A percentile compares a stretch with the other conserved stretches of the same genome.
Conservation (phyloP, 2,329 filamentous ascomycete genomes). For the Cladophialophora bantiana region DNA sequence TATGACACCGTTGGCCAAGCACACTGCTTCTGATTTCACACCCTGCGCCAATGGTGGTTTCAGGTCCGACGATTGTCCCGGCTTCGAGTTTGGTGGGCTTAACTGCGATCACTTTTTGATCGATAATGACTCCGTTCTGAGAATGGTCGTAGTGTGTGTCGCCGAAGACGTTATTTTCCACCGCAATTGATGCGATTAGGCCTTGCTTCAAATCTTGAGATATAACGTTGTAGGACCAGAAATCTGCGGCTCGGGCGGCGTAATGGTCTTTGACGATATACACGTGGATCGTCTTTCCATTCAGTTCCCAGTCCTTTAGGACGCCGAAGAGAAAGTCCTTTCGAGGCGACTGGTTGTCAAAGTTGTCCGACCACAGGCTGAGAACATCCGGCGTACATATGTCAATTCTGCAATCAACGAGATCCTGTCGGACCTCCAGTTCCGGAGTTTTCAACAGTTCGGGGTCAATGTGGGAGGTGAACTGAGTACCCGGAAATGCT, state of each 20-base stretch:
- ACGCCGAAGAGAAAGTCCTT: slow-evolving; percentile 91
- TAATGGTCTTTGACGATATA: slow-evolving; percentile 85
- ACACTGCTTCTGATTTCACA: slow-evolving; percentile 76
- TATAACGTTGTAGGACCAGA: slow-evolving; percentile 89
- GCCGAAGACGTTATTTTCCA: slow-evolving; percentile 72
- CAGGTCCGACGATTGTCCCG: slow-evolving; percentile 76
- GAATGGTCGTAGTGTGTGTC: slow-evolving; percentile 77
- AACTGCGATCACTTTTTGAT: slow-evolving; percentile 67
- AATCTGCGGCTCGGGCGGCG: slow-evolving; percentile 81
- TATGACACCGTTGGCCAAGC: slow-evolving; percentile 82
- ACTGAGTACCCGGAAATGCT: slow-evolving; percentile 57
- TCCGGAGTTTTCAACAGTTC: slow-evolving; percentile 78
- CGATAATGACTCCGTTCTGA: slow-evolving; percentile 63
- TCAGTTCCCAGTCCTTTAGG: slow-evolving; percentile 94
- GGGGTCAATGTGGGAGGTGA: slow-evolving; percentile 71
- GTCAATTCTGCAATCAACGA: slow-evolving; percentile 94
- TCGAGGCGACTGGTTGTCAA: slow-evolving; percentile 90
- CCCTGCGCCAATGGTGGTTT: slow-evolving; percentile 75
- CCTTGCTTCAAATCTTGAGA: slow-evolving; percentile 67
- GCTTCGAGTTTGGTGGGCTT: slow-evolving; percentile 73
- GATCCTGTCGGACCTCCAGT: slow-evolving; percentile 81
- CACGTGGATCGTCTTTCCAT: slow-evolving; percentile 94
- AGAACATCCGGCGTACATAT: slow-evolving; percentile 97
- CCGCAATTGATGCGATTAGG: slow-evolving; percentile 34
- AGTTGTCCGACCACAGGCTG: slow-evolving; percentile 95